Percentiles rank a stretch among this genome's conserved stretches.
phyloP scores from a whole-genome alignment of 305 asterid genomes.

The Fraxinus sp. region DNA sequence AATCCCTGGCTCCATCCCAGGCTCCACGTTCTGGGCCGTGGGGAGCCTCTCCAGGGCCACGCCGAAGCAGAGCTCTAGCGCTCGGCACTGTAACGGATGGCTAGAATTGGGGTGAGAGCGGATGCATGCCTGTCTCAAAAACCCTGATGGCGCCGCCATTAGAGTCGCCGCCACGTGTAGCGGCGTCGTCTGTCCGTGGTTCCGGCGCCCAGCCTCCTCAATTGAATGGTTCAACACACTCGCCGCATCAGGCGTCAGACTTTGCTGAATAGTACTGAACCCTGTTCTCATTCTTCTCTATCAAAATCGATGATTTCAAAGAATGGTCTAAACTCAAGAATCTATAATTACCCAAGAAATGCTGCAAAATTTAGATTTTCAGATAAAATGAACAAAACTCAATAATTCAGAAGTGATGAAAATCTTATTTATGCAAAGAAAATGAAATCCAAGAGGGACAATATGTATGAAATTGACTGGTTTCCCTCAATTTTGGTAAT shows the following conservation, averaged over 20 bases:
- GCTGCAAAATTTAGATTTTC: slow-evolving; percentile 25
- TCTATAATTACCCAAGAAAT: slow-evolving; percentile 12
- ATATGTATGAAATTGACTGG: neutral
- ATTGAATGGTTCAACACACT: slow-evolving; percentile 71
- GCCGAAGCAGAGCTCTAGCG: slow-evolving; percentile 83
- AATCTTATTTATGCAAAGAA: neutral
- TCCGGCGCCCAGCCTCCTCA: slow-evolving; percentile 70
- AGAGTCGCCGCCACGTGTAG: slow-evolving; percentile 93
- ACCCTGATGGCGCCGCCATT: slow-evolving; percentile 65
- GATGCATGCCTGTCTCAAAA: slow-evolving; percentile 73
- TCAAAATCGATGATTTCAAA: slow-evolving; percentile 6
- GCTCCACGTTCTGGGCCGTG: slow-evolving; percentile 20
- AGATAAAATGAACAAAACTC: slow-evolving; percentile 27
- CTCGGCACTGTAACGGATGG: slow-evolving; percentile 94
- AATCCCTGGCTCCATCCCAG: slow-evolving; percentile 69
- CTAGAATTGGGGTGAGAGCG: slow-evolving; percentile 90
- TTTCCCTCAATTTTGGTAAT: neutral
- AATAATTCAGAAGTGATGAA: neutral
- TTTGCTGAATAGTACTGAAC: slow-evolving; percentile 75
- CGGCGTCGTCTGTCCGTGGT: slow-evolving; percentile 92
- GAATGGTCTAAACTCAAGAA: slow-evolving; percentile 31
- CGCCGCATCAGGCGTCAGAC: slow-evolving; percentile 81
- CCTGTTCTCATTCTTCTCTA: slow-evolving; percentile 48
- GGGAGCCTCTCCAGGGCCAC: slow-evolving; percentile 82
- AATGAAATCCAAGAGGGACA: neutral